These are phyloP conservation scores for Starmera quercuum DNA, from an alignment of 805 yeast species.

Conservation along the genomic window DNA sequence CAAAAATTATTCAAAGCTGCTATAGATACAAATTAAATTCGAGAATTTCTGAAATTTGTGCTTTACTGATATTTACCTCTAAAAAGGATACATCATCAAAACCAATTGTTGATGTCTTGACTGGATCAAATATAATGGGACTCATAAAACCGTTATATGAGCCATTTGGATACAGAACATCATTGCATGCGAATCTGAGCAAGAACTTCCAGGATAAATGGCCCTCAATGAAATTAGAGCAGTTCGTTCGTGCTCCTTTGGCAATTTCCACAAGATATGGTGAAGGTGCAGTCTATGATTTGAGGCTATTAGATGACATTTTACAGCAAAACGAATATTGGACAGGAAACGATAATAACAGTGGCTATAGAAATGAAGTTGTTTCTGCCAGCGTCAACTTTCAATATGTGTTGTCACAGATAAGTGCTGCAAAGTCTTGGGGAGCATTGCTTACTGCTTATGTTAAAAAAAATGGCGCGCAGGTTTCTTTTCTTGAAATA, in stretches of 20 bases:
- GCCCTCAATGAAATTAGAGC: constrained; percentile 37
- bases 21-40: constrained; percentile 54
- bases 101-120: constrained; percentile 35
- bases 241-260: constrained; percentile 43
- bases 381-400: constrained; percentile 52
- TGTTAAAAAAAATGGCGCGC: constrained; percentile 33
- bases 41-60: constrained; percentile 67
- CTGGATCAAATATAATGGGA: constrained; percentile 25
- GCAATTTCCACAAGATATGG: constrained; percentile 44
- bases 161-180: constrained; percentile 38
- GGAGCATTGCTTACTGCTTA: constrained; percentile 70
- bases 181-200: constrained; percentile 38
- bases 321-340: constrained; percentile 39
- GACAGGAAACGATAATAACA: constrained; percentile 21
- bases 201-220: constrained; percentile 39
- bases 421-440: constrained; percentile 64
- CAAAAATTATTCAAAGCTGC: constrained; percentile 30
- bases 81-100: constrained; percentile 32
- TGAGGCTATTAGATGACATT: constrained; percentile 54
- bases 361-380: constrained; percentile 40
- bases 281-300: constrained; percentile 45
- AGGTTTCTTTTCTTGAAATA: constrained; percentile 26
- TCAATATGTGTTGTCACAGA: constrained; percentile 60
- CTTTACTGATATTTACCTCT: constrained; percentile 60
- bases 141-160: constrained; percentile 29